Evolutionary conservation across 225 moss, liverwort and hornwort species (phyloP), one percentile per base, ranked within the genome.

Genomic region (Anthoceros angustus): DNA sequence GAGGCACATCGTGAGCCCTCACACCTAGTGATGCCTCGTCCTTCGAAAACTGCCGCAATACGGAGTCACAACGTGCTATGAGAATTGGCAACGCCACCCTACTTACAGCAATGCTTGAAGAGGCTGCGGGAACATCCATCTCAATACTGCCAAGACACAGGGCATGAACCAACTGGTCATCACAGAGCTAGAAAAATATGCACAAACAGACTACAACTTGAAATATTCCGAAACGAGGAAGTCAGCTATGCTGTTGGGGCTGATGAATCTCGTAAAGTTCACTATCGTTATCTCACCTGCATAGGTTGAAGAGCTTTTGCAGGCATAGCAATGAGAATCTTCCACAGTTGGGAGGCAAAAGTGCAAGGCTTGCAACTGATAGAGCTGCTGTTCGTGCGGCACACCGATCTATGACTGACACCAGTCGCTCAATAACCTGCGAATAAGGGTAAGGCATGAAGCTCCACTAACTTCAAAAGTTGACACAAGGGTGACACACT

Each of bases 391-490:
- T 80, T 69, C 83, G 77, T 73, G 82, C 82, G 55, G 83, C 85
- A 78, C 85, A 86, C 41, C 76, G 80, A 69, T 86, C 85, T 61
- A 86, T 14, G 15, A 80, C 74, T 70, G 76, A 74, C 42, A 86
- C 80, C 67, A 86, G 76, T 66, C 83, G 82, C 70, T 83, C 82
- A 60, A 83, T 65, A 66, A 86, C 80, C 82, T 86, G 80, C 73
- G 2, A 48, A 10, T 43, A 63, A 78, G 26, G n/a, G 6, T 10
- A 16, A 14, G 38, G 39, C 61, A 10, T 50, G 46, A 8, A 45
- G 40, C 21, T n/a, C n/a, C 40, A 63, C 38, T 14, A 14, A 26
- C 43, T 46, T 26, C 62, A 66, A 40, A 40, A 14, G 40, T 40
- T n/a, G 26, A 32, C 63, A 18, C 16, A n/a, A 40, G 40, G 40